Percentiles rank a stretch among this genome's conserved stretches.
phyloP scores from a whole-genome alignment of 2,329 filamentous ascomycete species.

The Fusarium pseudoanthophilum region DNA sequence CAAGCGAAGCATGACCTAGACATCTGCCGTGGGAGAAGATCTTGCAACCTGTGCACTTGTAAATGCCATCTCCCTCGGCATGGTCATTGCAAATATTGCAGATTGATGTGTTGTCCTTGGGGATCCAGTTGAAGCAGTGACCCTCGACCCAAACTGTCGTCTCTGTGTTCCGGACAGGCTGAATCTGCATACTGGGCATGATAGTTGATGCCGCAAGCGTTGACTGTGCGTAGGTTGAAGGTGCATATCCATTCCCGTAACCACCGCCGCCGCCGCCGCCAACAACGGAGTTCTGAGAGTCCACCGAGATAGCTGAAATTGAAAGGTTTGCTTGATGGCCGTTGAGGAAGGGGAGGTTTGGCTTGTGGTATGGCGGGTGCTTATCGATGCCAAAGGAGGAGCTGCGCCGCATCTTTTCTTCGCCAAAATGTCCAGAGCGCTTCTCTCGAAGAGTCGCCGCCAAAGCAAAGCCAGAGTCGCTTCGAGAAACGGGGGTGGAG shows the following conservation, averaged over 20 bases:
- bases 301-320: conserved; percentile 68
- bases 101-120: conserved; percentile 66
- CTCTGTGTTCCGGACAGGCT: conserved; percentile 81
- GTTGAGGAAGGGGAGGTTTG: conserved; percentile 78
- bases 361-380: conserved; percentile 72
- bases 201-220: conserved; percentile 86
- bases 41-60: conserved; percentile 75
- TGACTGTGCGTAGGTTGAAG: conserved; percentile 86
- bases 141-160: conserved; percentile 87
- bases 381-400: conserved; percentile 90
- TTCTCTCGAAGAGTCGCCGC: conserved; percentile 91
- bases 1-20: conserved; percentile 70
- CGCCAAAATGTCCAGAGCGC: conserved; percentile 88
- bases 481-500: conserved; percentile 83
- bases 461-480: conserved; percentile 90
- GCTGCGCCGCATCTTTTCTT: conserved; percentile 83
- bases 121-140: conserved; percentile 78
- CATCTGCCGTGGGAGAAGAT: conserved; percentile 68
- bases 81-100: conserved; percentile 83
- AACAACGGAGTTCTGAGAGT: conserved; percentile 75
- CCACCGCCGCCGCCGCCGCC: conserved; percentile 48
- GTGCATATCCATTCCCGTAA: conserved; percentile 72
- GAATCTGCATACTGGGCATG: conserved; percentile 85
- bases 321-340: conserved; percentile 70
- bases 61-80: conserved; percentile 76